Base-by-base conservation (phyloP, 2,329 filamentous ascomycete species). In the Neofusicoccum kwambonambiense region DNA sequence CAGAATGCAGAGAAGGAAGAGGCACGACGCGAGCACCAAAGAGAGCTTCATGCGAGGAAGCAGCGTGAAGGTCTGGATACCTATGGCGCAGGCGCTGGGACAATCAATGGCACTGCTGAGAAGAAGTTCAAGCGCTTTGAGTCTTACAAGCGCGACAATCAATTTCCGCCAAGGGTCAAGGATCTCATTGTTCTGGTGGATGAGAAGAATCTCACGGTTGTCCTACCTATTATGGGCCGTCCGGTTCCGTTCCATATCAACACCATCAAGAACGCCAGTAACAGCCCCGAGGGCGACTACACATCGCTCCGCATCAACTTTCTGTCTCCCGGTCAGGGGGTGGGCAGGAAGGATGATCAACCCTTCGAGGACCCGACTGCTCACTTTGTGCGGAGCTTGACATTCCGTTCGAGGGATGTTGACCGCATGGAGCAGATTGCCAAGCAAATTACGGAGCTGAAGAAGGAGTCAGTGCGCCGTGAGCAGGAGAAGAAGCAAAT, bases 101-200 rank as follows among this genome's bases (percentile, higher is more conserved):
- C 90, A 65, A 84, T 94, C 68, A 95, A 97, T 73, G 95, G 94
- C 39, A 89, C 89, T n/a, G 90, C 95, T 69, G 90, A 96, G 76
- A 98, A 98, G 84, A 96, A 94, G 80, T 98, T 99, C 84, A 98
- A 98, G 82, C 91, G 93, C 64, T 99, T 98, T 74, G 95, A 99
- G 78, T 99, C 95, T 0, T 99, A 99, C 82, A 99, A 98, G 83
- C 88, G 94, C 67, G 95, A 98, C 77, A 97, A 96, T 71, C 94
- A 98, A 77, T 88, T 99, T 62, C 95, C 95, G 1, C 75, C 85
- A 13, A 89, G 88, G 73, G 88, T 96, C 69, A 90, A 90, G 76
- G 94, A 97, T 71, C 83, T 98, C 64, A 89, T 91, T 67, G 92
- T 99, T 67, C 86, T 97, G 22, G 92, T 98, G 13, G 95, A 99